A percentile compares a stretch with the other conserved stretches of the same genome.
Evolutionary conservation across 768 basidiomycete genomes (phyloP).

Genomic region (Auriculariales sp.): DNA sequence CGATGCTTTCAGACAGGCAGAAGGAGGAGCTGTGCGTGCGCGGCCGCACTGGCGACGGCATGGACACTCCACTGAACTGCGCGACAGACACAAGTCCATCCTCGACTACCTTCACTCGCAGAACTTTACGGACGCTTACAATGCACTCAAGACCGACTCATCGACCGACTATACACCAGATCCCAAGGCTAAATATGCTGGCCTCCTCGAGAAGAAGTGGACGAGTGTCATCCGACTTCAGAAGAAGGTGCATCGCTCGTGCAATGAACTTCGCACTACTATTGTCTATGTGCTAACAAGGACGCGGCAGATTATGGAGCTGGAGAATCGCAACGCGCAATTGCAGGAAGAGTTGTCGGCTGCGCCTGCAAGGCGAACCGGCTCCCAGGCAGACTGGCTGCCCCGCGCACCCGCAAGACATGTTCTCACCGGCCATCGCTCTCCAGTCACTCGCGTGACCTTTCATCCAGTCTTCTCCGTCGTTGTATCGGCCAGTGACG

Average conservation of each 20-base stretch:
- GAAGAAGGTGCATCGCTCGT: slow-evolving; percentile 53
- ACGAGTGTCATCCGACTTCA: slow-evolving; percentile 90
- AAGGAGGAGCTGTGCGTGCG: slow-evolving; percentile 9
- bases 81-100: slow-evolving; percentile 18
- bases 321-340: slow-evolving; percentile 69
- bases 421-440: slow-evolving; percentile 62
- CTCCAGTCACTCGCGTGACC: slow-evolving; percentile 60
- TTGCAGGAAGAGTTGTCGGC: slow-evolving; percentile 55
- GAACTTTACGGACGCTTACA: slow-evolving; percentile 12
- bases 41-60: neutral
- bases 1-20: slow-evolving; percentile 9
- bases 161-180: slow-evolving; percentile 56
- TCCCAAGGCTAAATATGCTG: slow-evolving; percentile 73
- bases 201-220: slow-evolving; percentile 95
- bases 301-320: slow-evolving; percentile 70
- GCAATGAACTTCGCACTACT: too few species aligned
- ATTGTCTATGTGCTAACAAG: neutral
- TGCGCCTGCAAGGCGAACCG: slow-evolving; percentile 12
- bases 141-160: slow-evolving; percentile 12
- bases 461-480: slow-evolving; percentile 81
- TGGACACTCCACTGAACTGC: neutral
- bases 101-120: slow-evolving; percentile 20
- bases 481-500: slow-evolving; percentile 76
- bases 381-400: slow-evolving; percentile 63
- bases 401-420: slow-evolving; percentile 74